Conservation (phyloP, 1,139 yeast genomes). For the Lodderomyces beijingensis region DNA sequence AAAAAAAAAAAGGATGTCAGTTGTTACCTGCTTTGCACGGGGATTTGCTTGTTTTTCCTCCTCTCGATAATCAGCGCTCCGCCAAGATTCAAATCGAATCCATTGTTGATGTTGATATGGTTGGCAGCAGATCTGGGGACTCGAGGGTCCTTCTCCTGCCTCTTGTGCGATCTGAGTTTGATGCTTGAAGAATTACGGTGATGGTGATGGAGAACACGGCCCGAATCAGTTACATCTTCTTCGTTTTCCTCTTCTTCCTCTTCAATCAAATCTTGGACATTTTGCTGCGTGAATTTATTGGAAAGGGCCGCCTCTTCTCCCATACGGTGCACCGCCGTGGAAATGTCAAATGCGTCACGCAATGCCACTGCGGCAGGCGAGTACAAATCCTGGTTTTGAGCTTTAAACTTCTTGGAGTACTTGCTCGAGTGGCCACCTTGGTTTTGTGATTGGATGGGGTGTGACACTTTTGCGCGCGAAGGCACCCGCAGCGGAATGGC, state of each 20-base stretch:
- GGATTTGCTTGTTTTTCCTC: slow-evolving; percentile 42
- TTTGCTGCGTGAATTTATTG: slow-evolving; percentile 22
- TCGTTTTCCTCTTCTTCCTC: slow-evolving; percentile 39
- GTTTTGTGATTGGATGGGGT: slow-evolving; percentile 22
- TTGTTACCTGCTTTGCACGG: slow-evolving; percentile 9
- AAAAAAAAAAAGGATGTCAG: too few species aligned
- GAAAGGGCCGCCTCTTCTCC: slow-evolving; percentile 74
- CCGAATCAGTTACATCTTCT: slow-evolving; percentile 16
- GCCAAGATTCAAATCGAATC: slow-evolving; percentile 68
- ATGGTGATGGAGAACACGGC: slow-evolving; percentile 20
- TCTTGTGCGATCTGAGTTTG: slow-evolving; percentile 1
- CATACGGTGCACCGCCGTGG: slow-evolving; percentile 89
- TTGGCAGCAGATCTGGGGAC: slow-evolving; percentile 11
- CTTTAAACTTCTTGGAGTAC: slow-evolving; percentile 24
- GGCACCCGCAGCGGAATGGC: too few species aligned
- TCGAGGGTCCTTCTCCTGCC: slow-evolving; percentile 4
- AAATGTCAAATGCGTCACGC: slow-evolving; percentile 92
- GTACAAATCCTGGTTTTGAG: slow-evolving; percentile 30
- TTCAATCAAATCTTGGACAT: slow-evolving; percentile 27
- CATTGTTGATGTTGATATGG: slow-evolving; percentile 13
- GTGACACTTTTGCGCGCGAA: slow-evolving; percentile 13
- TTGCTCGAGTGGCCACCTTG: slow-evolving; percentile 4
- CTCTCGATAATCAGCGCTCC: slow-evolving; percentile 82
- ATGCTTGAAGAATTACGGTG: slow-evolving; percentile 2
- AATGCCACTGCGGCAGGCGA: slow-evolving; percentile 91